These are phyloP conservation scores for Prunus dulcis DNA, from an alignment of 306 rosid genomes.

Conservation along the genomic window DNA sequence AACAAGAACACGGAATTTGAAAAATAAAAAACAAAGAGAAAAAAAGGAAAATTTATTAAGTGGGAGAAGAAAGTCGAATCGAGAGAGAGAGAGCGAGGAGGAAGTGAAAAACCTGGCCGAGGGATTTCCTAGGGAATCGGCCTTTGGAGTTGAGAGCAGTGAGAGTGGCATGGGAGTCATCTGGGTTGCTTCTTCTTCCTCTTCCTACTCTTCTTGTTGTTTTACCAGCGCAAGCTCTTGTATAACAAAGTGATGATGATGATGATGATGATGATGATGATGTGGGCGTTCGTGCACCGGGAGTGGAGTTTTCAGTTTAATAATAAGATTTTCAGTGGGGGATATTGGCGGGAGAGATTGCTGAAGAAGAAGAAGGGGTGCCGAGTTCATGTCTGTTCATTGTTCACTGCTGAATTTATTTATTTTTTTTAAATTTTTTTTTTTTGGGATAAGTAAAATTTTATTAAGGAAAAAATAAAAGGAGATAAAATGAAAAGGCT, in stretches of 20 bases:
- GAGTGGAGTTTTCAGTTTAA: constrained; percentile 10
- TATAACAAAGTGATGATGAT: neutral
- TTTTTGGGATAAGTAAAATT: neutral
- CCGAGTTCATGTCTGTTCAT: constrained; percentile 21
- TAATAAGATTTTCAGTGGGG: neutral
- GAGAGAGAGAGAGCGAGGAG: neutral
- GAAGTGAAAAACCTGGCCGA: constrained; percentile 62
- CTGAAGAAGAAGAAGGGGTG: constrained; percentile 26
- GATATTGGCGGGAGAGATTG: constrained; percentile 60
- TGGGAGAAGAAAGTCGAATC: neutral
- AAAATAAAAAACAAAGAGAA: neutral
- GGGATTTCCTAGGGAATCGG: constrained; percentile 80
- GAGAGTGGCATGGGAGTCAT: constrained; percentile 68
- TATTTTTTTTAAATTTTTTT: no score
- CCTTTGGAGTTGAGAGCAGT: constrained; percentile 88
- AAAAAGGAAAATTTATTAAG: neutral
- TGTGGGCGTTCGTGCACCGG: constrained; percentile 24
- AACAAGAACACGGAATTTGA: neutral
- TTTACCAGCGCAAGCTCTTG: constrained; percentile 27
- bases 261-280: neutral
- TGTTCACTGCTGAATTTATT: neutral
- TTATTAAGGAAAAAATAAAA: neutral
- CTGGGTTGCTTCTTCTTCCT: constrained; percentile 34
- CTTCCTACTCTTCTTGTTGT: constrained; percentile 23
- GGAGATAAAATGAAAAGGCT: neutral